Evolutionary conservation across 768 basidiomycete species (phyloP).

Genomic region (Mycena crocata): DNA sequence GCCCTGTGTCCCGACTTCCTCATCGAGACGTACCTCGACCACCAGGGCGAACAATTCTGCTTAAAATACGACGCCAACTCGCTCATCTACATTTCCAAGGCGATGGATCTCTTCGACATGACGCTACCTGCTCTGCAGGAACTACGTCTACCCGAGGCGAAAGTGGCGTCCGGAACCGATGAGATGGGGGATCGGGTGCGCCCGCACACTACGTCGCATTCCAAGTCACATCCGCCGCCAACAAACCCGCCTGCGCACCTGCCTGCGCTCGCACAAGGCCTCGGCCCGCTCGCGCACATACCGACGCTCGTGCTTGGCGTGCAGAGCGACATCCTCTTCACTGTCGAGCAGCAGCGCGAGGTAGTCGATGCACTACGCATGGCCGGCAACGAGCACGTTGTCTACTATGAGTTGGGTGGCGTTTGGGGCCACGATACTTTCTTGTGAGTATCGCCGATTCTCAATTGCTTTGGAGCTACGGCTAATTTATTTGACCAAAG

Average conservation of each 20-base stretch:
- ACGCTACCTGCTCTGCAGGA: conserved; percentile 79
- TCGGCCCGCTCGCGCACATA: conserved; percentile 78
- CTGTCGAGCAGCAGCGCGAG: conserved; percentile 97
- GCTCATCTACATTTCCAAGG: conserved; percentile 97
- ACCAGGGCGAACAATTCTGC: conserved; percentile 97
- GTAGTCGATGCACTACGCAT: conserved; percentile 91
- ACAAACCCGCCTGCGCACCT: conserved; percentile 81
- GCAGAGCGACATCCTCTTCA: conserved; percentile 96
- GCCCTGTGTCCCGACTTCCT: conserved; percentile 96
- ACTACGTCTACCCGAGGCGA: conserved; percentile 63
- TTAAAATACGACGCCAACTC: conserved; percentile 99
- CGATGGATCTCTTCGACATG: conserved; percentile 99
- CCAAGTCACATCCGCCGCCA: conserved; percentile 80
- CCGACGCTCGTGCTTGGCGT: conserved; percentile 93
- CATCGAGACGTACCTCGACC: conserved; percentile 98
- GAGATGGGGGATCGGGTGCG: conserved; percentile 33
- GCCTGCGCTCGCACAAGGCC: conserved; percentile 79
- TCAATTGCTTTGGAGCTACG: conserved; percentile 10
- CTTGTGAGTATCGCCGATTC: conserved; percentile 64
- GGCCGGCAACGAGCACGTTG: conserved; percentile 89
- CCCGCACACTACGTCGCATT: conserved; percentile 59
- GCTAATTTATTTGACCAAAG: conserved; percentile 45
- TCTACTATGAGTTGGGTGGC: conserved; percentile 97
- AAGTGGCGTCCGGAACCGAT: conserved; percentile 42
- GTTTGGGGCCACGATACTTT: conserved; percentile 99